A percentile compares a stretch with the other conserved stretches of the same genome.
Evolutionary conservation across 805 yeast species (phyloP).

Genomic region (Candida dajiaensis): DNA sequence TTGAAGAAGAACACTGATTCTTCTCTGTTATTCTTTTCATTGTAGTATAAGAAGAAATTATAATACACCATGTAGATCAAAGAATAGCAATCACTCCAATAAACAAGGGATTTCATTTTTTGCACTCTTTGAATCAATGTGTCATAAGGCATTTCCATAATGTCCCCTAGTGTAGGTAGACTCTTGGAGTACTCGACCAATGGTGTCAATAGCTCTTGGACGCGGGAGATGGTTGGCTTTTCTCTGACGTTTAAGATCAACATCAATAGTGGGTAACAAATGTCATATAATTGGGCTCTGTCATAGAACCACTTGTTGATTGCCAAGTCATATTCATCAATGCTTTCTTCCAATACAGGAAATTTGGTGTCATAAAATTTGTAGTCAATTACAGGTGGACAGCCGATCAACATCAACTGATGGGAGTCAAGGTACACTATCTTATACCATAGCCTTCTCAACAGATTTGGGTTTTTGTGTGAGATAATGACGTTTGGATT

Average conservation of each 20-base stretch:
- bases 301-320: slow-evolving; percentile 14
- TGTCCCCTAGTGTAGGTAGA: slow-evolving; percentile 8
- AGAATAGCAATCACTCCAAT: slow-evolving; percentile 10
- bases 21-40: slow-evolving; percentile 7
- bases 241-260: slow-evolving; percentile 14
- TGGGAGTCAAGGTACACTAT: slow-evolving; percentile 17
- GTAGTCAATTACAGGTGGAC: slow-evolving; percentile 18
- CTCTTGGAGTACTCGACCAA: slow-evolving; percentile 6
- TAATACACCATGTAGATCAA: slow-evolving; percentile 18
- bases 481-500: neutral
- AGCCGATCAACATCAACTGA: slow-evolving; percentile 17
- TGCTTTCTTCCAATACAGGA: slow-evolving; percentile 21
- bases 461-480: slow-evolving; percentile 11
- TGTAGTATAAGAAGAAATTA: slow-evolving; percentile 18
- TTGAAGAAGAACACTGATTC: slow-evolving; percentile 12
- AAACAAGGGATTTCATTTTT: slow-evolving; percentile 8
- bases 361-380: slow-evolving; percentile 19
- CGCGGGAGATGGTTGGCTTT: slow-evolving; percentile 11
- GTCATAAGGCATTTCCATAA: slow-evolving; percentile 13
- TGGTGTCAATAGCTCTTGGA: slow-evolving; percentile 9
- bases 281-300: slow-evolving; percentile 9
- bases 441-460: slow-evolving; percentile 23
- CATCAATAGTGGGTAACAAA: slow-evolving; percentile 15
- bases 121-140: slow-evolving; percentile 13
- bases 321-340: slow-evolving; percentile 15